Conservation (phyloP, 208 protist species). For the Trypanosoma platydactyli region DNA sequence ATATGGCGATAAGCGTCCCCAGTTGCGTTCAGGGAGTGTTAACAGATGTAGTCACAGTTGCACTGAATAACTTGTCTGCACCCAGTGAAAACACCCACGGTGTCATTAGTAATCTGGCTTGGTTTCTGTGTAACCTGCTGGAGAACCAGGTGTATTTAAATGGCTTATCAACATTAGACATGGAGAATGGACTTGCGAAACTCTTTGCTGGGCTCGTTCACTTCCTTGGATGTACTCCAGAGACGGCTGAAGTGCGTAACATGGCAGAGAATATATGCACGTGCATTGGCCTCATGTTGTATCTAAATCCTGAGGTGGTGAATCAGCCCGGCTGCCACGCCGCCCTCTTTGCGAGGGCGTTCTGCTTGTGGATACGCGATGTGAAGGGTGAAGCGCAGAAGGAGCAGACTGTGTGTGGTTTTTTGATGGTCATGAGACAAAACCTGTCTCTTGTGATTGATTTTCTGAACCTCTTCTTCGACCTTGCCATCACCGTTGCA, state of each 20-base stretch:
- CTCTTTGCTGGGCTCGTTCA: constrained; percentile 55
- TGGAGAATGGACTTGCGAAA: constrained; percentile 34
- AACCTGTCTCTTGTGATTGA: constrained; percentile 28
- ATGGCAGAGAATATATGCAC: constrained; percentile 85
- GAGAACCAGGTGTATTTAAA: constrained; percentile 68
- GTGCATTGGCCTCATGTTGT: constrained; percentile 74
- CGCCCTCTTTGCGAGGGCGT: constrained; percentile 47
- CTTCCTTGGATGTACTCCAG: constrained; percentile 31
- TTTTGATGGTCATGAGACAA: constrained; percentile 51
- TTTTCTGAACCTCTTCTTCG: constrained; percentile 60
- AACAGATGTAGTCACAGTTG: constrained; percentile 39
- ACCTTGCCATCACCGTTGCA: constrained; percentile 53
- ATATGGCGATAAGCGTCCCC: constrained; percentile 57
- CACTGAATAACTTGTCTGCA: constrained; percentile 46
- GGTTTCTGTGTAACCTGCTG: constrained; percentile 74
- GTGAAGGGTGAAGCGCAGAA: constrained; percentile 60
- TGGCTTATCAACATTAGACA: constrained; percentile 48
- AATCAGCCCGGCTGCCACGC: constrained; percentile 41
- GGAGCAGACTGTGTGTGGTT: constrained; percentile 55
- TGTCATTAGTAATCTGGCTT: constrained; percentile 80
- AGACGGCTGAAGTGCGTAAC: constrained; percentile 77
- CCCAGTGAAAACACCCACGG: constrained; percentile 48
- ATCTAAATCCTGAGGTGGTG: constrained; percentile 49
- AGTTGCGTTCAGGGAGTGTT: constrained; percentile 52
- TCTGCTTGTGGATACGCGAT: constrained; percentile 78